Percentiles rank a stretch among this genome's conserved stretches.
phyloP scores from a whole-genome alignment of 202 grass and related monocot genomes.

The Musa balbisiana region DNA sequence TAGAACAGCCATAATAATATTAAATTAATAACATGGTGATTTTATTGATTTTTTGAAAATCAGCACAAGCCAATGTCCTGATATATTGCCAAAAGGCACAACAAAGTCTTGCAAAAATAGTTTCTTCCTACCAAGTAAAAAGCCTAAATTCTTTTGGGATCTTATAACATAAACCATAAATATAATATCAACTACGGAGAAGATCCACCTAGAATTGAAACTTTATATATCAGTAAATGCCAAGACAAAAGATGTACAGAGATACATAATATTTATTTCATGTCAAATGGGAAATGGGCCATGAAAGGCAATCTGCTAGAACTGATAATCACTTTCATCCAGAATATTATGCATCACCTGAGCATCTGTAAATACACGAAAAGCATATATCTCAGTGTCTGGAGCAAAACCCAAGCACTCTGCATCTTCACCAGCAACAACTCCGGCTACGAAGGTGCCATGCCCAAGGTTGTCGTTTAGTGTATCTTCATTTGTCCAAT shows the following conservation, averaged over 20 bases:
- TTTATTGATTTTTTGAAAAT: no score
- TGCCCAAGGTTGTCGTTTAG: conserved; percentile 97
- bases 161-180: background rate
- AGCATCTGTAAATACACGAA: conserved; percentile 95
- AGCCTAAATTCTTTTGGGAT: background rate
- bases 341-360: conserved; percentile 63
- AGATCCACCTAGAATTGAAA: background rate
- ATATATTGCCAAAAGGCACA: background rate
- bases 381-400: conserved; percentile 94
- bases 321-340: background rate
- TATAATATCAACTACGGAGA: background rate
- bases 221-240: background rate
- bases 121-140: background rate
- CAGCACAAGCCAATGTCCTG: no score
- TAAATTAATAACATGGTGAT: no score
- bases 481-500: conserved; percentile 99
- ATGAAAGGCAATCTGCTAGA: background rate
- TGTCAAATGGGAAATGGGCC: no score
- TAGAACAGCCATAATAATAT: no score
- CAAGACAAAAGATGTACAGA: background rate
- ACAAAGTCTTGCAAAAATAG: background rate
- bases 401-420: conserved; percentile 92
- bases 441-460: conserved; percentile 95
- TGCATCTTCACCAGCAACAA: conserved; percentile 92
- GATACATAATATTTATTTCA: no score